Percentiles rank a stretch among this genome's conserved stretches.
phyloP scores from a whole-genome alignment of 2,329 filamentous ascomycete genomes.

The Diaporthe sp. region DNA sequence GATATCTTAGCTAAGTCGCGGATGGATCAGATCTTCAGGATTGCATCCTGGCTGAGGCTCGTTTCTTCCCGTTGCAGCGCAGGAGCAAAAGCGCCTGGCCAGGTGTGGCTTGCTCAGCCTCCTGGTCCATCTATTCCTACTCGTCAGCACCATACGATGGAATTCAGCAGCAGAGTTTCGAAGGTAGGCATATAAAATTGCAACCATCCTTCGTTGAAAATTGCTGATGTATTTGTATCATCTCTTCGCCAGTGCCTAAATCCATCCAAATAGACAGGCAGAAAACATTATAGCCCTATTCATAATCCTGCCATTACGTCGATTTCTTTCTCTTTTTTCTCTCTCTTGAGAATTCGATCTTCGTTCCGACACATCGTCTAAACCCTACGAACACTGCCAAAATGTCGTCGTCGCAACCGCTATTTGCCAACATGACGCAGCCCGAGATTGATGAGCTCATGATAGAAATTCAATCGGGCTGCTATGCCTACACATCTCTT shows the following conservation, averaged over 20 bases:
- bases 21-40: slow-evolving; percentile 13
- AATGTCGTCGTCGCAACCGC: neutral
- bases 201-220: neutral
- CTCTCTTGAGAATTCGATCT: too few species aligned
- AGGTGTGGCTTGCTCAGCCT: slow-evolving; percentile 28
- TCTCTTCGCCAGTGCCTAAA: too few species aligned
- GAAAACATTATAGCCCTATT: too few species aligned
- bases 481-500: slow-evolving; percentile 1
- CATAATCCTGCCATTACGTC: neutral
- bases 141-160: neutral
- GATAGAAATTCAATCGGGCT: neutral
- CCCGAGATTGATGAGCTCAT: slow-evolving; percentile 1
- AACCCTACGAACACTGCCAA: neutral
- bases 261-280: neutral
- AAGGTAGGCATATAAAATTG: slow-evolving; percentile 1
- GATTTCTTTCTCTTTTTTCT: too few species aligned
- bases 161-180: neutral
- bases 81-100: neutral
- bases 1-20: neutral
- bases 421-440: neutral
- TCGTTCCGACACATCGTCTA: neutral
- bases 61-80: neutral
- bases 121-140: neutral
- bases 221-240: neutral
- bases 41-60: neutral